Conservation (phyloP, 345 rosid genomes). For the Mercurialis annua region DNA sequence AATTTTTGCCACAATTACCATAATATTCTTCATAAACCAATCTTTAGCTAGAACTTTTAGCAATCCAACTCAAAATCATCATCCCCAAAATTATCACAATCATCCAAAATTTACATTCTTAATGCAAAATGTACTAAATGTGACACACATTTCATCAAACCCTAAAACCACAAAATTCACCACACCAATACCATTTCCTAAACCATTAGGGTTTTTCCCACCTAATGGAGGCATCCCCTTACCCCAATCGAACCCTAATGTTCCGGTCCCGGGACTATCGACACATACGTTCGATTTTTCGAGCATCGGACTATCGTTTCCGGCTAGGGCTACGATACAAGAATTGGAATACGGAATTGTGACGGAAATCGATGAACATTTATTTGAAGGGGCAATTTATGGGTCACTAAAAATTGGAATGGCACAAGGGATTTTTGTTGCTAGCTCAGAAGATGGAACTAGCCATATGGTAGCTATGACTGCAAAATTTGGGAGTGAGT, state of each 20-base stretch:
- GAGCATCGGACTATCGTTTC: slow-evolving; percentile 30
- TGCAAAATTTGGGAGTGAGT: slow-evolving; percentile 22
- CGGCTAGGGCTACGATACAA: slow-evolving; percentile 40
- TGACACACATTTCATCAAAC: slow-evolving; percentile 22
- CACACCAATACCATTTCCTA: slow-evolving; percentile 40
- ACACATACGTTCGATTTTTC: slow-evolving; percentile 32
- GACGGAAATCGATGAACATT: slow-evolving; percentile 33
- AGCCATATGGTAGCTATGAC: slow-evolving; percentile 58
- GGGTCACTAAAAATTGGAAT: slow-evolving; percentile 35
- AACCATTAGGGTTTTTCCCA: slow-evolving; percentile 48
- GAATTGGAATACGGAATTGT: slow-evolving; percentile 45
- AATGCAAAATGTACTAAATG: slow-evolving; percentile 44
- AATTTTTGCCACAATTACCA: background rate
- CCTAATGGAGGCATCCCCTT: slow-evolving; percentile 46
- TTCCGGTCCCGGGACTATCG: slow-evolving; percentile 17
- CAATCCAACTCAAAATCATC: slow-evolving; percentile 16
- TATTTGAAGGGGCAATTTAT: slow-evolving; percentile 18
- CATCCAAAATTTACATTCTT: slow-evolving; percentile 39
- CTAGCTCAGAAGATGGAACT: slow-evolving; percentile 40
- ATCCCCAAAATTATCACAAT: slow-evolving; percentile 14
- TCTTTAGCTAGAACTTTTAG: slow-evolving; percentile 37
- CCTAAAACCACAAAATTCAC: slow-evolving; percentile 29
- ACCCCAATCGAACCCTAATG: slow-evolving; percentile 23
- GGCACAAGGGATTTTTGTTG: slow-evolving; percentile 49
- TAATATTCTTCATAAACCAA: slow-evolving; percentile 20